Evolutionary conservation across 352 stramenopile genomes (phyloP).

Genomic region (Phytophthora hibernalis): DNA sequence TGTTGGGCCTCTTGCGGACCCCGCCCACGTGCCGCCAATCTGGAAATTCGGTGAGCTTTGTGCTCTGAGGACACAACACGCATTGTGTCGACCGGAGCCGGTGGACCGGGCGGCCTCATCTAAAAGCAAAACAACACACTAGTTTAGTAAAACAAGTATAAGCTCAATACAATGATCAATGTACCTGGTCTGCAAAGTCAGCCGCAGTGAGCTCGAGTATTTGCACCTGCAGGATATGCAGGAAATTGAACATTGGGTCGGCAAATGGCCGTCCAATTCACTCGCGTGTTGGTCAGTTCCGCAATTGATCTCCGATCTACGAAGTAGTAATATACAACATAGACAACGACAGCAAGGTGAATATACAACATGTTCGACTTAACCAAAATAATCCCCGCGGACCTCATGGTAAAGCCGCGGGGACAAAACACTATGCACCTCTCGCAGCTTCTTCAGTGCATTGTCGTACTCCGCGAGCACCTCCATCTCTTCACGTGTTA

Average conservation of each 20-base stretch:
- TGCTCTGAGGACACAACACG: background rate
- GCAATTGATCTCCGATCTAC: background rate
- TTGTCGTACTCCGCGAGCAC: no score
- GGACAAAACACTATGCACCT: no score
- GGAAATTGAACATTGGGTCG: background rate
- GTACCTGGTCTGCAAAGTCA: background rate
- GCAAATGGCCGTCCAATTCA: background rate
- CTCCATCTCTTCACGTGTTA: no score
- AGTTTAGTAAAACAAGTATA: background rate
- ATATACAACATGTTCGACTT: no score
- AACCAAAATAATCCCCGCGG: no score
- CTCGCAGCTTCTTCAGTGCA: no score
- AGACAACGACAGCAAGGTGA: no score
- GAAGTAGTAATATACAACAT: background rate
- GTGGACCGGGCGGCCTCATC: background rate
- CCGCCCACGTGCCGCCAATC: no score
- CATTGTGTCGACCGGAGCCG: background rate
- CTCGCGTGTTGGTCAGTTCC: background rate
- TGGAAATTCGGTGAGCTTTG: constrained; percentile 6
- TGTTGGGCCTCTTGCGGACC: no score
- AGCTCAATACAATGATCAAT: no score
- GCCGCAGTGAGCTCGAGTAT: background rate
- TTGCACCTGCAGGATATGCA: background rate
- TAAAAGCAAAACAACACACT: background rate
- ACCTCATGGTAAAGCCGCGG: no score